Evolutionary conservation across 495 filamentous ascomycete genomes (phyloP).

Genomic region (Aspergillus incahuasiensis): DNA sequence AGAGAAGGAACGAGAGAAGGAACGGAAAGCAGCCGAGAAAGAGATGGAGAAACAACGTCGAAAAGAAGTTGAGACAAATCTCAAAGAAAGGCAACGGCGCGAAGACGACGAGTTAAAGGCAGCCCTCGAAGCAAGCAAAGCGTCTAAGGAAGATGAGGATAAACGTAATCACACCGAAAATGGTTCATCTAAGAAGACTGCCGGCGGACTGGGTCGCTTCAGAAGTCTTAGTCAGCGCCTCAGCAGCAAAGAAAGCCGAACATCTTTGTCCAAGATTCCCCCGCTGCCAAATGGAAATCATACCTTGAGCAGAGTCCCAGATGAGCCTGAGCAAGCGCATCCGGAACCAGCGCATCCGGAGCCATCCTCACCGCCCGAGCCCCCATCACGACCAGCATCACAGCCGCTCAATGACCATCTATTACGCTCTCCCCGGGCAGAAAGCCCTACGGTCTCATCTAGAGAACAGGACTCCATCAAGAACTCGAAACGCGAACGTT

Average conservation of each 20-base stretch:
- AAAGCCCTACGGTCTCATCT: slow-evolving; percentile 25
- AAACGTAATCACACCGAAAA: slow-evolving; percentile 27
- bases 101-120: slow-evolving; percentile 56
- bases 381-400: slow-evolving; percentile 2
- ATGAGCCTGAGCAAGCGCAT: neutral
- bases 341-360: slow-evolving; percentile 9
- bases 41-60: slow-evolving; percentile 62
- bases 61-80: slow-evolving; percentile 54
- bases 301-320: neutral
- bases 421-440: slow-evolving; percentile 9
- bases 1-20: slow-evolving; percentile 65
- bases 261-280: slow-evolving; percentile 30
- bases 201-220: slow-evolving; percentile 47
- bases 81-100: slow-evolving; percentile 46
- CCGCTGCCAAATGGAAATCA: slow-evolving; percentile 7
- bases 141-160: slow-evolving; percentile 48
- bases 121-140: slow-evolving; percentile 55
- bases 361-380: slow-evolving; percentile 11
- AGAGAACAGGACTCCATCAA: slow-evolving; percentile 20
- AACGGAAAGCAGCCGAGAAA: slow-evolving; percentile 61
- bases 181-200: slow-evolving; percentile 30
- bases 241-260: slow-evolving; percentile 32
- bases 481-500: slow-evolving; percentile 22
- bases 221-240: slow-evolving; percentile 56
- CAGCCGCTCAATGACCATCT: slow-evolving; percentile 13